phyloP scores from a whole-genome alignment of 2,329 filamentous ascomycete species.

The Byssothecium circinans region DNA sequence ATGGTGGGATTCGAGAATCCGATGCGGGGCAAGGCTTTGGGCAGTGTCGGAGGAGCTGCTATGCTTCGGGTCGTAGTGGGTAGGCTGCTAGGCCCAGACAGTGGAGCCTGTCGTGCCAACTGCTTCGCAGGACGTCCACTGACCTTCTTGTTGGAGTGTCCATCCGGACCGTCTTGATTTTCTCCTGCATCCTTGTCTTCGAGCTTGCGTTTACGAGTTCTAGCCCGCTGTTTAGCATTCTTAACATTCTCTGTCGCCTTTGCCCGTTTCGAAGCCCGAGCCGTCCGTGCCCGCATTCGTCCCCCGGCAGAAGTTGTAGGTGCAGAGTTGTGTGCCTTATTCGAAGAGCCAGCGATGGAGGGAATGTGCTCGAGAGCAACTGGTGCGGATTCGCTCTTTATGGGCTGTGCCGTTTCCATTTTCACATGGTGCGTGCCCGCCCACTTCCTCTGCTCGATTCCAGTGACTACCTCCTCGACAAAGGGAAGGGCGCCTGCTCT shows the following conservation, averaged over 20 bases:
- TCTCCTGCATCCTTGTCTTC: too few species aligned
- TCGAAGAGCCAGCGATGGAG: constrained; percentile 22
- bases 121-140: neutral
- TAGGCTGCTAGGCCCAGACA: neutral
- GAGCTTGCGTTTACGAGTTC: constrained; percentile 23
- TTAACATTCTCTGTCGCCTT: neutral
- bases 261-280: neutral
- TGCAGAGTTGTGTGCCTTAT: constrained; percentile 21
- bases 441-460: constrained; percentile 56
- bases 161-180: too few species aligned
- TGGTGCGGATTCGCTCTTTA: constrained; percentile 22
- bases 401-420: neutral
- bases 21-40: constrained; percentile 54
- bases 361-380: constrained; percentile 10
- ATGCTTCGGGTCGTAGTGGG: neutral
- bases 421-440: neutral
- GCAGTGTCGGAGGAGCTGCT: constrained; percentile 20
- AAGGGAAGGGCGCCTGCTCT: constrained; percentile 61
- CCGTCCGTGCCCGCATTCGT: constrained; percentile 30
- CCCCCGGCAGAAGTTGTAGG: constrained; percentile 54
- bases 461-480: constrained; percentile 70
- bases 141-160: too few species aligned
- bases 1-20: constrained; percentile 65
- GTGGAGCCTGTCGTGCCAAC: neutral
- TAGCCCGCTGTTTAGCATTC: neutral